Evolutionary conservation across 177 flowering plant genomes (phyloP).

Genomic region (Telopea speciosissima): DNA sequence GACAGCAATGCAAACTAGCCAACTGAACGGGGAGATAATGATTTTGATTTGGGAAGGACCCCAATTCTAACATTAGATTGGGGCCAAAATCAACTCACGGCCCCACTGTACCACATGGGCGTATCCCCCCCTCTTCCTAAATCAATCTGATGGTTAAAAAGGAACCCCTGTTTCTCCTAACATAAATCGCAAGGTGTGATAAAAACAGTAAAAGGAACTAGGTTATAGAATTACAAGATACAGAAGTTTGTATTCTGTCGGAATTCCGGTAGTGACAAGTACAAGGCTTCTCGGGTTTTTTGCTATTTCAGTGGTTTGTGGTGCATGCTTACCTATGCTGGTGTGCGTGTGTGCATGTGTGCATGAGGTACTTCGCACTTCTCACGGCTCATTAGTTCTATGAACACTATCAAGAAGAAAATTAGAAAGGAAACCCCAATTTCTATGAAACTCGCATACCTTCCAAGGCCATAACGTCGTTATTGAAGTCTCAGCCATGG

Average conservation of each 20-base stretch:
- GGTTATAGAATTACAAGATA: too few relatives aligned
- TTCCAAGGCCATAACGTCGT: constrained; percentile 99
- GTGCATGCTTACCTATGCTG: not conserved
- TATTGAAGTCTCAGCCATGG: constrained; percentile 98
- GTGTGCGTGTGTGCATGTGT: not conserved
- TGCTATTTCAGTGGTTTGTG: too few relatives aligned
- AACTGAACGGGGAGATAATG: not conserved
- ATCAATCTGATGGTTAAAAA: too few relatives aligned
- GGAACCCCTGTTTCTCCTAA: too few relatives aligned
- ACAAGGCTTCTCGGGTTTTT: not conserved
- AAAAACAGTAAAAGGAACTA: too few relatives aligned
- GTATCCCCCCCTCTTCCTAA: too few relatives aligned
- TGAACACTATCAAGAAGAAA: not conserved
- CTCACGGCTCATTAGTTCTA: not conserved
- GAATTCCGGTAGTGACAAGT: not conserved
- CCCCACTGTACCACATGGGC: too few relatives aligned
- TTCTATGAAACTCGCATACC: constrained; percentile 36
- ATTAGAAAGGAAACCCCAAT: not conserved
- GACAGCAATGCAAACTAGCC: not conserved
- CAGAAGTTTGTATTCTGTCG: not conserved
- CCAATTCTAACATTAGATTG: too few relatives aligned
- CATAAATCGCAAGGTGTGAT: too few relatives aligned
- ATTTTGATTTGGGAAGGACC: not conserved
- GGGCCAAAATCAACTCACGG: too few relatives aligned
- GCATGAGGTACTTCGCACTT: not conserved